Conservation (phyloP, 129 eudicot species). For the Helianthus tuberosus region DNA sequence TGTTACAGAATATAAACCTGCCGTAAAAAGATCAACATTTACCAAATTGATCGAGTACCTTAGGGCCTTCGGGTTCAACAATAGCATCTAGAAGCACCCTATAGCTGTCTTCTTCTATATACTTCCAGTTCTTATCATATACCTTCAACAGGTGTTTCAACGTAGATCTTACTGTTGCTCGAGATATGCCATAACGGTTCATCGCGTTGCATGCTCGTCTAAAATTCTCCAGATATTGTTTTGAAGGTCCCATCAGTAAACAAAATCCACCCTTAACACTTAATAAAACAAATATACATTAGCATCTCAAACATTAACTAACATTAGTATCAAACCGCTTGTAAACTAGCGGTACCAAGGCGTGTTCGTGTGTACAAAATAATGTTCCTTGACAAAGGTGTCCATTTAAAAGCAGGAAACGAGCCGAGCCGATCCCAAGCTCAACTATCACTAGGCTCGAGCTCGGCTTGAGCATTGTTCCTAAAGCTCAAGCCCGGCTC, state of each 20-base stretch:
- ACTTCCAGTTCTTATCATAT: constrained; percentile 52
- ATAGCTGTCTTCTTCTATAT: constrained; percentile 56
- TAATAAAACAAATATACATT: neutral
- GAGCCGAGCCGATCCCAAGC: no score
- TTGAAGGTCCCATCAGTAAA: constrained; percentile 22
- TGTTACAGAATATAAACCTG: neutral
- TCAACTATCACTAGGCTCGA: no score
- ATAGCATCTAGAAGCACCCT: constrained; percentile 54
- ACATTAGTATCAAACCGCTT: no score
- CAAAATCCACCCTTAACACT: neutral
- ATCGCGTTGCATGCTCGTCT: constrained; percentile 57
- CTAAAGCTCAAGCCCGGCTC: no score
- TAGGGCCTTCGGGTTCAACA: constrained; percentile 39
- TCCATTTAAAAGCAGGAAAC: no score
- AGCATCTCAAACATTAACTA: no score
- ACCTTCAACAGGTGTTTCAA: constrained; percentile 40
- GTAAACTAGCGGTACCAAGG: no score
- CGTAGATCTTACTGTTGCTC: constrained; percentile 38
- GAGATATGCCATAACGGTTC: constrained; percentile 42
- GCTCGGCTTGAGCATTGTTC: no score
- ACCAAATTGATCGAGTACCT: constrained; percentile 31
- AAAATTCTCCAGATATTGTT: neutral
- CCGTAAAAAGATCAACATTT: neutral
- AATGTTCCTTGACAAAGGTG: no score
- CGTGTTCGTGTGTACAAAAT: no score